Evolutionary conservation across 2,329 filamentous ascomycete genomes (phyloP), one percentile per base, ranked within the genome.

Genomic region (Aspergillus awamori): DNA sequence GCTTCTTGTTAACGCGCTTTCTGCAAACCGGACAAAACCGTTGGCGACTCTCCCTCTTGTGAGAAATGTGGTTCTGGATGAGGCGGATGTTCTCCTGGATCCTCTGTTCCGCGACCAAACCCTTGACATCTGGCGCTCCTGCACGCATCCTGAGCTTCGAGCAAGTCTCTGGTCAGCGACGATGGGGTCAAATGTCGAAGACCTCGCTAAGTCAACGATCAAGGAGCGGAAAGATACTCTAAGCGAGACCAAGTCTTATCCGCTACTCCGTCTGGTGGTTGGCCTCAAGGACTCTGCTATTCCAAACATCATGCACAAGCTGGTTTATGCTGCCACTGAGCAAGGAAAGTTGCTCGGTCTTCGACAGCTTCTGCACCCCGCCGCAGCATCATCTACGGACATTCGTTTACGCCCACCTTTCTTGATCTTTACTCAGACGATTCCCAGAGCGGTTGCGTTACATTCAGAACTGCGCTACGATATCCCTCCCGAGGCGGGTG

Each of bases 201-300:
- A 88, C 20, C 81, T 97, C 7, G 86, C 92, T 51, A 85, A 85
- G 6, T 85, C 86, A n/a, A 89, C 88, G 13, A 84, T 95, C 54
- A 79, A 82, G 41, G 78, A 82, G 8, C 83, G 88, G 38, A 83
- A 75, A 45, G 28, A 71, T 20, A 59, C 63, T 5, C 63, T 69
- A 7, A 60, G 63, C 22, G 56, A 65, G 8, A 67, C 58, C 30
- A 67, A 67, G 20, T 66, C 69, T 7, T 70, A 73, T 33, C 69
- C 87, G 83, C 22, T 97, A 2, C 76, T 98, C 65, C 89, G 95
- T 48, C 83, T 98, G 5, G 92, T 99, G 5, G 92, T 98, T n/a
- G 95, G 95, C 4, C 82, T 99, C 53, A 98, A 98, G 79, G 95
- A 99, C 77, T 93, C 93, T 2, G 93, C 94, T 2, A 90, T 99